Evolutionary conservation across 257 asterid genomes (phyloP).

Genomic region (Nicotiana noctiflora): DNA sequence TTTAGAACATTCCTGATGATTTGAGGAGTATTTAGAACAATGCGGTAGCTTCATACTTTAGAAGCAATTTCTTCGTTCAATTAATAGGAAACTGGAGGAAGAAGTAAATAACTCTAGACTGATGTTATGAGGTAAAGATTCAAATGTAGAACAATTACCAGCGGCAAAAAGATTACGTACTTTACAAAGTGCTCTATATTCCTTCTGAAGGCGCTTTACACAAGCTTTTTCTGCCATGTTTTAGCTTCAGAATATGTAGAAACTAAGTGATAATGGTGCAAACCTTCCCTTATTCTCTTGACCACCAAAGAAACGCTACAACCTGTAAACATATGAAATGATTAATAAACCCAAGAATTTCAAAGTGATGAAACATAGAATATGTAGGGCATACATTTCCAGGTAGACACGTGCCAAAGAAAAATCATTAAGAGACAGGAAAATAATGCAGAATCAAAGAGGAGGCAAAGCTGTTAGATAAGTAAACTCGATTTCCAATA

Average conservation of each 20-base stretch:
- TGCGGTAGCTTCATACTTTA: not conserved
- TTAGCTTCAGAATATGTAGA: conserved; percentile 3
- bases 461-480: not conserved
- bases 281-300: not conserved
- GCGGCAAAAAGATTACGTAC: conserved; percentile 36
- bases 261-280: not conserved
- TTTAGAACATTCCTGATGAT: not conserved
- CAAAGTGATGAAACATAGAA: not conserved
- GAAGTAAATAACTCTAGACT: not conserved
- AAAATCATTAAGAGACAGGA: not conserved
- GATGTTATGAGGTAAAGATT: conserved; percentile 1
- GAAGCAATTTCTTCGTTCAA: not conserved
- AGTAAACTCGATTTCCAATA: not conserved
- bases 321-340: conserved; percentile 4
- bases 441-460: not conserved
- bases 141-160: not conserved
- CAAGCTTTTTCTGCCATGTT: conserved; percentile 81
- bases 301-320: not conserved
- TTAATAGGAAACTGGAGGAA: not conserved
- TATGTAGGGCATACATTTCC: not conserved
- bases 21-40: not conserved
- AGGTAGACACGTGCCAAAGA: not conserved
- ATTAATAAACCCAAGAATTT: not conserved
- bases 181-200: conserved; percentile 90
- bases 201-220: conserved; percentile 94